Percentiles rank a stretch among this genome's conserved stretches.
Conservation (phyloP, 1,139 yeast species). For the Saccharomycopsis crataegensis region DNA sequence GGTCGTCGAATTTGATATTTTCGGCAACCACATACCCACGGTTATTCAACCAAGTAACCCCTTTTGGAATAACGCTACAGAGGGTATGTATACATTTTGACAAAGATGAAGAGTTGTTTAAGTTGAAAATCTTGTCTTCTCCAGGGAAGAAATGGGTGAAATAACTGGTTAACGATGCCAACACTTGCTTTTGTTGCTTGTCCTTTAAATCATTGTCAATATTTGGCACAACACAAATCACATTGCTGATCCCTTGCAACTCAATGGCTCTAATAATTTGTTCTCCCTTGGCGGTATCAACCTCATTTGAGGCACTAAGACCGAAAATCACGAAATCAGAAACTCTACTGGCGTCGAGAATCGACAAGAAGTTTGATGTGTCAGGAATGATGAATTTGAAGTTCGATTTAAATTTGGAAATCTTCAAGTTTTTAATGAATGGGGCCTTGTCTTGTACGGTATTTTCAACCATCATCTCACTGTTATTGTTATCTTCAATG, state of each 20-base stretch:
- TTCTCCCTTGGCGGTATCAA: constrained; percentile 74
- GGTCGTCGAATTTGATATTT: constrained; percentile 39
- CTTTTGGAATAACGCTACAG: constrained; percentile 82
- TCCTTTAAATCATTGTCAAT: constrained; percentile 60
- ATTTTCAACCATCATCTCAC: constrained; percentile 14
- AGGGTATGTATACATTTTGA: constrained; percentile 62
- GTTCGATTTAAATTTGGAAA: constrained; percentile 66
- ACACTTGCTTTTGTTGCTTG: constrained; percentile 70
- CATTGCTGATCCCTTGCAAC: constrained; percentile 86
- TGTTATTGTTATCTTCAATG: neutral
- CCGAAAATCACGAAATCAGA: constrained; percentile 88
- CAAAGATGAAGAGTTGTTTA: constrained; percentile 64
- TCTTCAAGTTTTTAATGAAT: constrained; percentile 41
- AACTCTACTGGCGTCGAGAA: constrained; percentile 80
- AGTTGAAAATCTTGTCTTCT: constrained; percentile 66
- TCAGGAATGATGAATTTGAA: constrained; percentile 74
- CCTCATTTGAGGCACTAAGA: constrained; percentile 78
- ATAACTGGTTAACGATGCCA: constrained; percentile 74
- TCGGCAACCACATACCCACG: constrained; percentile 86
- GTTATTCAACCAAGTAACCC: constrained; percentile 84
- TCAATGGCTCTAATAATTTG: constrained; percentile 80
- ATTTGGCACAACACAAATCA: constrained; percentile 76
- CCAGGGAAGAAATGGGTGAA: constrained; percentile 88
- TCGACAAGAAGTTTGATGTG: constrained; percentile 52
- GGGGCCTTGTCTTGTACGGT: constrained; percentile 34